These are phyloP conservation scores for Xylariaceae sp. DNA, from an alignment of 2,329 filamentous ascomycete genomes.

Conservation along the genomic window DNA sequence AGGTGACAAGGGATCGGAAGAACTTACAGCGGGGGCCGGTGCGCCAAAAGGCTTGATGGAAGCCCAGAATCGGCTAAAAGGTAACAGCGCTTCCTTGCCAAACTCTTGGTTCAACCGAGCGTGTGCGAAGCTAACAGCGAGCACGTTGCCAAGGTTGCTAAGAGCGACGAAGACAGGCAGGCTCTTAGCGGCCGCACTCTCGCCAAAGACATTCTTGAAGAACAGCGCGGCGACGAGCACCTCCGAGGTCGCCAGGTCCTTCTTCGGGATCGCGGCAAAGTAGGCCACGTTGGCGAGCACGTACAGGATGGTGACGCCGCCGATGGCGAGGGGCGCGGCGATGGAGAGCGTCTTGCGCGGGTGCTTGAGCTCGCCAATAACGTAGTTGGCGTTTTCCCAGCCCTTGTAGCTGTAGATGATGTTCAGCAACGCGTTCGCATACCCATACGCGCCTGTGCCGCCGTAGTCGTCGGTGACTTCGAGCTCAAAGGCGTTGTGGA, in stretches of 20 bases:
- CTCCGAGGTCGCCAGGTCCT: constrained; percentile 51
- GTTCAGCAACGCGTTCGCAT: constrained; percentile 52
- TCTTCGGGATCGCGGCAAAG: constrained; percentile 56
- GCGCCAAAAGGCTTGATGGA: constrained; percentile 63
- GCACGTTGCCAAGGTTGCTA: constrained; percentile 57
- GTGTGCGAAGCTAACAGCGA: constrained; percentile 56
- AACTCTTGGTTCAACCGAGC: constrained; percentile 59
- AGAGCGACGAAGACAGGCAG: constrained; percentile 54
- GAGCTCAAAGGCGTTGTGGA: constrained; percentile 48
- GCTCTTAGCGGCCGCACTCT: constrained; percentile 43
- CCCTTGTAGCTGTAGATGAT: constrained; percentile 59
- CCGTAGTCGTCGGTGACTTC: constrained; percentile 40
- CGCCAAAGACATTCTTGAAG: constrained; percentile 57
- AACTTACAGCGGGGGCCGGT: constrained; percentile 48
- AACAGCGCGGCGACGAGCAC: constrained; percentile 57
- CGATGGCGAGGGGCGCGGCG: constrained; percentile 53
- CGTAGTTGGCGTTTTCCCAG: constrained; percentile 61
- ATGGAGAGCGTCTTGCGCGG: constrained; percentile 49
- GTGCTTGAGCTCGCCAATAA: constrained; percentile 51
- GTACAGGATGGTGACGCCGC: constrained; percentile 54
- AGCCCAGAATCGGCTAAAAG: constrained; percentile 61
- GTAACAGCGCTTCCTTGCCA: constrained; percentile 63
- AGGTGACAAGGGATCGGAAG: background rate
- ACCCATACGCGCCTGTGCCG: constrained; percentile 45
- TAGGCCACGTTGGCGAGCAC: constrained; percentile 61